These are phyloP conservation scores for Podosphaera xanthii DNA, from an alignment of 2,329 filamentous ascomycete genomes.

Conservation along the genomic window DNA sequence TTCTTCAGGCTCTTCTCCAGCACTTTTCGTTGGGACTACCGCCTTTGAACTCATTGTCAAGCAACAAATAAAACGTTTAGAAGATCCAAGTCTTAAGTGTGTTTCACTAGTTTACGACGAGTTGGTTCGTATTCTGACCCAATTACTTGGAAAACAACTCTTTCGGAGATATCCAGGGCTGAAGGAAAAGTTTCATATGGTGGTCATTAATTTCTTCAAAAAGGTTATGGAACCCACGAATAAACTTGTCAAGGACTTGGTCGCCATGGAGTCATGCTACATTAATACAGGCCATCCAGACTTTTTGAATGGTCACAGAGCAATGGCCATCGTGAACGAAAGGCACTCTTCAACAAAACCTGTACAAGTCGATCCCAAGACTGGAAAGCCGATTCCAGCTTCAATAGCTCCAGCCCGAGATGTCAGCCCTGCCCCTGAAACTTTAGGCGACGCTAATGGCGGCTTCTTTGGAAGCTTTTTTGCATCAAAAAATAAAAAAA, in stretches of 20 bases:
- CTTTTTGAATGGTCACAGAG: constrained; percentile 87
- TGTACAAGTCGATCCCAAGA: constrained; percentile 93
- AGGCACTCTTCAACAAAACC: constrained; percentile 62
- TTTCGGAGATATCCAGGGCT: constrained; percentile 84
- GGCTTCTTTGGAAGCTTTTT: constrained; percentile 99
- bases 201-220: constrained; percentile 91
- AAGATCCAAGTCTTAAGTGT: constrained; percentile 94
- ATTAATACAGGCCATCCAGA: constrained; percentile 97
- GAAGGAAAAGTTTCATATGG: constrained; percentile 89
- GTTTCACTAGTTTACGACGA: constrained; percentile 95
- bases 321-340: constrained; percentile 96
- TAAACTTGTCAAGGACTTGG: constrained; percentile 82
- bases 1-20: constrained; percentile 92
- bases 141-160: constrained; percentile 68
- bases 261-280: constrained; percentile 89
- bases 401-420: constrained; percentile 45
- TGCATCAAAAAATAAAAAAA: constrained; percentile 99
- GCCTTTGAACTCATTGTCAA: constrained; percentile 99
- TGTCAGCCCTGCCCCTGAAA: constrained; percentile 45
- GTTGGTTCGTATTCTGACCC: constrained; percentile 78
- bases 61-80: constrained; percentile 88
- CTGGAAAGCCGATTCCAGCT: constrained; percentile 65
- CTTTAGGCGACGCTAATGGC: constrained; percentile 32
- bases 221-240: constrained; percentile 96
- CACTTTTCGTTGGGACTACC: constrained; percentile 87